phyloP scores from a whole-genome alignment of 768 basidiomycete species.

The Leccinum subtestaceum region DNA sequence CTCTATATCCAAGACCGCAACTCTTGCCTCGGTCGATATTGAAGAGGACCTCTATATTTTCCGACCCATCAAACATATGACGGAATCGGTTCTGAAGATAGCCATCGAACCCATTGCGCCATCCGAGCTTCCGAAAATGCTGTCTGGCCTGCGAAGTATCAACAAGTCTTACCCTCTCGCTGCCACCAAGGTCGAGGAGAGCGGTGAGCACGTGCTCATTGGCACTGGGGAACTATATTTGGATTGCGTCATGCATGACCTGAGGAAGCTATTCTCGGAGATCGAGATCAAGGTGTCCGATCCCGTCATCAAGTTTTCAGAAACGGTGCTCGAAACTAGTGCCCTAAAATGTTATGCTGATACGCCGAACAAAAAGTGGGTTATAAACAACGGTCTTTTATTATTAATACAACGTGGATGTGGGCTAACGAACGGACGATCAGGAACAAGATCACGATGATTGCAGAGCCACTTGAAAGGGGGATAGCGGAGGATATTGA shows the following conservation, averaged over 20 bases:
- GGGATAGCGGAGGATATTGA: constrained; percentile 98
- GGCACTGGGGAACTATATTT: constrained; percentile 97
- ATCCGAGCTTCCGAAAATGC: constrained; percentile 98
- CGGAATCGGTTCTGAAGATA: constrained; percentile 94
- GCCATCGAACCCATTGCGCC: constrained; percentile 98
- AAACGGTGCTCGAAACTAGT: constrained; percentile 96
- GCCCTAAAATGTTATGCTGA: constrained; percentile 99
- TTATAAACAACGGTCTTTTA: constrained; percentile 7
- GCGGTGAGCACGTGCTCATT: constrained; percentile 94
- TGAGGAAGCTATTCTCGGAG: constrained; percentile 89
- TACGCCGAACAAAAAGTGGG: constrained; percentile 97
- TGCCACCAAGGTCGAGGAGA: constrained; percentile 95
- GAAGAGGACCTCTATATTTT: constrained; percentile 93
- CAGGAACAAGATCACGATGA: constrained; percentile 98
- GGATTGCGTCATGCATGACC: constrained; percentile 95
- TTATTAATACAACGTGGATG: constrained; percentile 8
- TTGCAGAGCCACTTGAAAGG: constrained; percentile 94
- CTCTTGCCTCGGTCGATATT: constrained; percentile 67
- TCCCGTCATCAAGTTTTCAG: constrained; percentile 96
- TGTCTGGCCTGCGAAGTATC: constrained; percentile 92
- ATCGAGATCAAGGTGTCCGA: constrained; percentile 99
- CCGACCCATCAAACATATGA: constrained; percentile 94
- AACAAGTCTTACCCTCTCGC: constrained; percentile 97
- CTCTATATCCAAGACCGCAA: constrained; percentile 94
- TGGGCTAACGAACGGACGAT: constrained; percentile 10